phyloP scores from a whole-genome alignment of 352 stramenopile genomes.

The Globisporangium splendens region DNA sequence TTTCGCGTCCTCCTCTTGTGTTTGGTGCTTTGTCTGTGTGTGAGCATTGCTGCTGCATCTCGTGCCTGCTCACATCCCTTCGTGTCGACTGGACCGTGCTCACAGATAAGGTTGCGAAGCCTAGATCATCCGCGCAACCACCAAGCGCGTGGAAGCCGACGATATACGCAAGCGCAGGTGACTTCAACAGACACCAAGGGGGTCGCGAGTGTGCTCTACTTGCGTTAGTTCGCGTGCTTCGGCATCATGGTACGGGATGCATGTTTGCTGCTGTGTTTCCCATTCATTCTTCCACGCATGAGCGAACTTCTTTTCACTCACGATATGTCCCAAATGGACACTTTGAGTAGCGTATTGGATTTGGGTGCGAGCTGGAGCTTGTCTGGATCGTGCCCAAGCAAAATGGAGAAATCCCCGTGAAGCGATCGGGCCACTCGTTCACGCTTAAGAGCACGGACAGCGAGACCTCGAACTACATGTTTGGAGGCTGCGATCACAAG shows the following conservation, averaged over 20 bases:
- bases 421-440: constrained; percentile 94
- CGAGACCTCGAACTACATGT: constrained; percentile 77
- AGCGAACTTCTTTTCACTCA: too few relatives aligned
- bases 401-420: constrained; percentile 90
- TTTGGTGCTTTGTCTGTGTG: neutral
- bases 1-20: neutral
- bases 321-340: too few relatives aligned
- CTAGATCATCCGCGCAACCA: neutral
- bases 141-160: too few relatives aligned
- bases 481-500: constrained; percentile 90
- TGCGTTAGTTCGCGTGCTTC: neutral
- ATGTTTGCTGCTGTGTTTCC: neutral
- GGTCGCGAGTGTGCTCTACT: neutral
- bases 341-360: constrained; percentile 64
- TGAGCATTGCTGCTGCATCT: neutral
- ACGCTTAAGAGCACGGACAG: constrained; percentile 78
- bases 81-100: neutral
- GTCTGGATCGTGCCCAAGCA: constrained; percentile 88
- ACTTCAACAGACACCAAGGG: too few relatives aligned
- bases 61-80: neutral
- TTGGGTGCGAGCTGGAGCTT: constrained; percentile 85
- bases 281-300: too few relatives aligned
- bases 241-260: constrained; percentile 22
- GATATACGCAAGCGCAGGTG: constrained; percentile 1
- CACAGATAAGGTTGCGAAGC: neutral